Evolutionary conservation across 2,329 filamentous ascomycete genomes (phyloP), one percentile per base, ranked within the genome.

Genomic region (Aspergillus brunneoviolaceus): DNA sequence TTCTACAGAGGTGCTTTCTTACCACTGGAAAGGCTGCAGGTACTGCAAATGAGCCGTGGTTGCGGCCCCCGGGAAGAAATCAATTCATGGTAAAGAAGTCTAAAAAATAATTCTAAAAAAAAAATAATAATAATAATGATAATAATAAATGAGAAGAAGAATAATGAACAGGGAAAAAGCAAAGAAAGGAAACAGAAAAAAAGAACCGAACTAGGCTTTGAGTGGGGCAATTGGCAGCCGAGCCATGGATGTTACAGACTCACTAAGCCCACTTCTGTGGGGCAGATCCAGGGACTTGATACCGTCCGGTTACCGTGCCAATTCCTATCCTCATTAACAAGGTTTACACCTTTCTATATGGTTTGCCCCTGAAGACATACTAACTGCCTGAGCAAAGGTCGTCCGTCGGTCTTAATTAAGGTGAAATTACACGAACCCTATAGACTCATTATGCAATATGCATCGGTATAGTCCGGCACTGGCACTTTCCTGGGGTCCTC

Each of bases 271-370:
- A 51, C 35, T 35, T 29, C 57, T 49, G 57, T 54, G 57, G 57
- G 51, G 57, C 57, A 45, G 57, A 54, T 59, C 57, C 57, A 59
- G 57, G 57, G 57, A 59, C 57, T 49, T 51, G 42, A 58, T 58
- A 53, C 51, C 35, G 6, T 53, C 51, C 39, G 14, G 39, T 45
- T 54, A 23, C 35, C 35, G 27, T 54, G 16, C 21, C 45, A 25
- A 54, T 45, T 29, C 14, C 21, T 11, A 0, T 3, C 42, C 33
- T 19, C 16, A 29, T 39, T 5, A 31, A 10, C n/a, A 29, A 3
- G 10, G 27, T 29, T 29, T 10, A 51, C 25, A 12, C 19, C n/a
- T 6, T 21, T 25, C 25, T 33, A 35, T 29, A 16, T 51, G 27
- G 31, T 11, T 39, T 19, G 19, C 55, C 29, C 55, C 48, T 51